A percentile compares a stretch with the other conserved stretches of the same genome.
These are phyloP conservation scores for Hymenoscyphus scutula DNA, from an alignment of 2,329 filamentous ascomycete species.

Conservation along the genomic window DNA sequence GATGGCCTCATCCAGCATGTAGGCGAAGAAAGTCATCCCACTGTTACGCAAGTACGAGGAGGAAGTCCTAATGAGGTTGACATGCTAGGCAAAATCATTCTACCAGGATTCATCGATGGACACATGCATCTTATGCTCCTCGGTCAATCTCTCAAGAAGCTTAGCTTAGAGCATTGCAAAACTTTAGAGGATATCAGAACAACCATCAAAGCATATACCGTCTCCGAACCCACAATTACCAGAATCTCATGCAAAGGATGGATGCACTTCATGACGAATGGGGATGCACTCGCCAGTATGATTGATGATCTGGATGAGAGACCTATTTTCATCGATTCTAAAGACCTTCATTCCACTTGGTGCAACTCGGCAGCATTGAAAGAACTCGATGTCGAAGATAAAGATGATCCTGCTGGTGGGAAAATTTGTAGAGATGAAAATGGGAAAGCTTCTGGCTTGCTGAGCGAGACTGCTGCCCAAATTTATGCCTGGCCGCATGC, in stretches of 20 bases:
- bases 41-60: conserved; percentile 23
- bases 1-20: conserved; percentile 47
- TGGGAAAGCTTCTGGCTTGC: conserved; percentile 49
- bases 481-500: conserved; percentile 55
- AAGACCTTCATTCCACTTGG: conserved; percentile 57
- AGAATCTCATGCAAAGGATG: conserved; percentile 53
- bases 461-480: conserved; percentile 53
- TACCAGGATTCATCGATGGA: conserved; percentile 57
- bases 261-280: conserved; percentile 55
- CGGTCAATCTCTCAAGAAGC: conserved; percentile 52
- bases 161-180: conserved; percentile 46
- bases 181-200: conserved; percentile 48
- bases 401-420: conserved; percentile 38
- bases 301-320: conserved; percentile 51
- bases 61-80: conserved; percentile 33
- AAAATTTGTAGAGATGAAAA: conserved; percentile 48
- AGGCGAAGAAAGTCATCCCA: conserved; percentile 30
- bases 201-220: conserved; percentile 46
- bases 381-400: conserved; percentile 45
- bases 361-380: conserved; percentile 50
- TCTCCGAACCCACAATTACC: conserved; percentile 43
- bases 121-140: conserved; percentile 57
- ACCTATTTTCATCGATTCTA: conserved; percentile 55
- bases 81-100: conserved; percentile 42
- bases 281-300: conserved; percentile 47